Evolutionary conservation across 2,329 filamentous ascomycete species (phyloP), one percentile per base, ranked within the genome.

Genomic region (Fusarium falciforme): DNA sequence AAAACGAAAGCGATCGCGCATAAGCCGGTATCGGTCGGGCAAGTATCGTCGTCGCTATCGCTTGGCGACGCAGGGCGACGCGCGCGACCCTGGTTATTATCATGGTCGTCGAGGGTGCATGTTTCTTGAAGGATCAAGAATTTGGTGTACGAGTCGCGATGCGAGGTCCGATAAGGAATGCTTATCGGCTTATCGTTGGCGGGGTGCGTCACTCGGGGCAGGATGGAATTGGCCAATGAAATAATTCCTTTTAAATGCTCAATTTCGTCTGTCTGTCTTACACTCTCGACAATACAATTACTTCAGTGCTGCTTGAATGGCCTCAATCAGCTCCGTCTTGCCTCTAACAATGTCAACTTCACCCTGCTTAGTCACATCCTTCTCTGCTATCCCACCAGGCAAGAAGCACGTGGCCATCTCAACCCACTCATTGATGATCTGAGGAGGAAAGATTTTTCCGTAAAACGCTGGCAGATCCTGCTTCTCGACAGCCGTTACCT

Each of bases 391-490:
- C 0, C 80, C 80, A 0, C 78, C 80, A 0, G 78, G 78, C 10
- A 81, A 68, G 38, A 82, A 77, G 25, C 76, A 73, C 54, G n/a
- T 66, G 0, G 77, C 55, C 80, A 82, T 81, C 49, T 82, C 80
- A 16, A 80, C 78, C 75, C 78, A 82, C 4, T 76, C 70, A 3
- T 68, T 57, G 2, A 79, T 75, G 2, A 77, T 70, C n/a, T 70
- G 49, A 0, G 74, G 67, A 9, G 79, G 77, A 36, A 82, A 77
- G 1, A 80, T 25, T 3, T 68, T 22, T 5, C 63, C 44, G 25
- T 72, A 81, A 35, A 76, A 80, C 0, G 31, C 65, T 1, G 42
- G 47, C 8, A 82, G 60, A 14, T 79, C 63, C 0, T 75, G 36
- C 25, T 68, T 76, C 17, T 72, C 73, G 4, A 87, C 64, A 0